Conservation (phyloP, 345 rosid genomes). For the Syzygium jambos region DNA sequence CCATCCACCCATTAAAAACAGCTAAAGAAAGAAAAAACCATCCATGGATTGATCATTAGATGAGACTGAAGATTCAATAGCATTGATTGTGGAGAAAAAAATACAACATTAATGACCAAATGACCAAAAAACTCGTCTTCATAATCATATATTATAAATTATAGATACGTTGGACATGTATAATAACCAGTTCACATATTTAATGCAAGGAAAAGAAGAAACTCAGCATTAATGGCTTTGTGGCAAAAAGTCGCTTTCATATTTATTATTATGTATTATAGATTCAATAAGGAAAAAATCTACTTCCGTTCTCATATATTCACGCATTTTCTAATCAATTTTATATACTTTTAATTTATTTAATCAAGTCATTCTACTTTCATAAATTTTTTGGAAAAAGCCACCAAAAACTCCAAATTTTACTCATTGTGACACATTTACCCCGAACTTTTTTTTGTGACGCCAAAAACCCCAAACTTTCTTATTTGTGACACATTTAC, state of each 20-base stretch:
- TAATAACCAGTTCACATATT: background rate
- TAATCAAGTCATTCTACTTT: no score
- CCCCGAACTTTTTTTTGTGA: no score
- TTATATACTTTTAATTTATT: background rate
- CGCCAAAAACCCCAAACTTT: no score
- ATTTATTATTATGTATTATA: background rate
- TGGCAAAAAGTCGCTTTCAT: background rate
- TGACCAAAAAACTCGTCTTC: background rate
- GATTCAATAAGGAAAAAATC: background rate
- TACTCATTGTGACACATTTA: no score
- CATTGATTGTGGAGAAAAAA: background rate
- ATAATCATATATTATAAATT: background rate
- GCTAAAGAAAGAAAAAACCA: background rate
- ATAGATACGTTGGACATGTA: background rate
- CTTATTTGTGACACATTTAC: no score
- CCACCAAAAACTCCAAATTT: no score
- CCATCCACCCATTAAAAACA: background rate
- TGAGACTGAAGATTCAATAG: background rate
- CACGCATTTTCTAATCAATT: background rate
- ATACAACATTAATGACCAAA: background rate
- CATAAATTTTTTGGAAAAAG: background rate
- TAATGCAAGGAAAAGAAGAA: background rate
- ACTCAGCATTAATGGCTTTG: background rate
- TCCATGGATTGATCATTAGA: background rate
- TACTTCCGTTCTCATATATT: background rate